A percentile compares a stretch with the other conserved stretches of the same genome.
Evolutionary conservation across 495 filamentous ascomycete genomes (phyloP).

Genomic region (Bathelium albidoporum): DNA sequence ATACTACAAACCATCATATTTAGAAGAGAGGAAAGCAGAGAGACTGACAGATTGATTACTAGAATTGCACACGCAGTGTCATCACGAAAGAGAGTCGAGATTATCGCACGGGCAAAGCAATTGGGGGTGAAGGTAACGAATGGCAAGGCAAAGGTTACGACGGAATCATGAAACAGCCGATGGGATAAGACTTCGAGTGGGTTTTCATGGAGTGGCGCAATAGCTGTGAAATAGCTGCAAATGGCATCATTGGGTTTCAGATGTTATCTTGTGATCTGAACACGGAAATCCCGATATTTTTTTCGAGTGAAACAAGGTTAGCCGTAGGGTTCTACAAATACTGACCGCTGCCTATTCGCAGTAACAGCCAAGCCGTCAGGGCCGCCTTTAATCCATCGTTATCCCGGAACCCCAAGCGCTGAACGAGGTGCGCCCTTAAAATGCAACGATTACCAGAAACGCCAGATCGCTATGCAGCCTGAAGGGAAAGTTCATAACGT

Average conservation of each 20-base stretch:
- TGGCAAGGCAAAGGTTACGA: constrained; percentile 94
- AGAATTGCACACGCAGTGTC: constrained; percentile 97
- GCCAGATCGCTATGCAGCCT: background rate
- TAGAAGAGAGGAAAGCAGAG: too few species aligned
- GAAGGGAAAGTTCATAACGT: background rate
- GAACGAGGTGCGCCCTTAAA: background rate
- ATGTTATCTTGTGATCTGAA: background rate
- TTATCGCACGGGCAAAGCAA: constrained; percentile 91
- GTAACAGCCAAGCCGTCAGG: too few species aligned
- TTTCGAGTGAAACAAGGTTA: background rate
- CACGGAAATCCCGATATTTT: background rate
- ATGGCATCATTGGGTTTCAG: background rate
- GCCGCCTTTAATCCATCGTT: background rate
- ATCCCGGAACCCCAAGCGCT: background rate
- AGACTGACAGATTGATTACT: constrained; percentile 11
- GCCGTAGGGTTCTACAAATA: too few species aligned
- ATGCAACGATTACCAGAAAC: background rate
- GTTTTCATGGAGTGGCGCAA: background rate
- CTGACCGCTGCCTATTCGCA: too few species aligned
- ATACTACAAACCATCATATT: constrained; percentile 16
- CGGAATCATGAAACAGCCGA: constrained; percentile 66
- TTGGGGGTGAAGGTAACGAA: constrained; percentile 99
- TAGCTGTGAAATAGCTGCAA: background rate
- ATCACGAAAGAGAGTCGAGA: constrained; percentile 95
- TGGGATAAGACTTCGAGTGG: background rate